Evolutionary conservation across 306 rosid species (phyloP).

Genomic region (Trifolium dubium): DNA sequence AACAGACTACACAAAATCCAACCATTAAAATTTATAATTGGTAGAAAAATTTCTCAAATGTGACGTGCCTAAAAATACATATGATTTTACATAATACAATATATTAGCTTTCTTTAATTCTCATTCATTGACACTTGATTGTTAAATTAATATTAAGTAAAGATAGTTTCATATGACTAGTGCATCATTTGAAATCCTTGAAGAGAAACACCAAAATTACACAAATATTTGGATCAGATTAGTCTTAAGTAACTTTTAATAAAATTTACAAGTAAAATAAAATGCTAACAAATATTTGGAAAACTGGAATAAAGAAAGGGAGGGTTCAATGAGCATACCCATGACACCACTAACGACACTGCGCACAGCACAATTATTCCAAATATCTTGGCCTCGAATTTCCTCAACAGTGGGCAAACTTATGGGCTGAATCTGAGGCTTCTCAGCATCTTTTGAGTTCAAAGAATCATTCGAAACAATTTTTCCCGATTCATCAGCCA

Average conservation of each 20-base stretch:
- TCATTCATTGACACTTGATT: not conserved
- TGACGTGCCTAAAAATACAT: not conserved
- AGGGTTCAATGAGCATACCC: slow-evolving; percentile 55
- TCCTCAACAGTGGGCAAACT: slow-evolving; percentile 82
- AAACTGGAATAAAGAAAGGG: not conserved
- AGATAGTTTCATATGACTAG: not conserved
- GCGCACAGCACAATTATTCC: slow-evolving; percentile 93
- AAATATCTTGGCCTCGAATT: slow-evolving; percentile 94
- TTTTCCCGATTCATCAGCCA: slow-evolving; percentile 59
- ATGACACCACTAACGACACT: slow-evolving; percentile 90
- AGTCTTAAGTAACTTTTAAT: not conserved
- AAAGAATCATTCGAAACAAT: slow-evolving; percentile 49
- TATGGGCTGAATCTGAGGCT: slow-evolving; percentile 76
- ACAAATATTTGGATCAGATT: slow-evolving; percentile 27
- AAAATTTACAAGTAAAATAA: slow-evolving; percentile 10
- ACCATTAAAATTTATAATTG: slow-evolving; percentile 2
- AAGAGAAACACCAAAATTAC: slow-evolving; percentile 6
- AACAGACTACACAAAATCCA: not conserved
- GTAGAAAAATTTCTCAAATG: slow-evolving; percentile 8
- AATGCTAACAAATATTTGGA: not conserved
- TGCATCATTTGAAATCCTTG: slow-evolving; percentile 8
- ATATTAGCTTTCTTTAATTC: not conserved
- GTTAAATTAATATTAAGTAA: not conserved
- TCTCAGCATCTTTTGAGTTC: slow-evolving; percentile 56
- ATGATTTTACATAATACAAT: not conserved